These are phyloP conservation scores for Phylloporus arenicola DNA, from an alignment of 768 basidiomycete species.

Conservation along the genomic window DNA sequence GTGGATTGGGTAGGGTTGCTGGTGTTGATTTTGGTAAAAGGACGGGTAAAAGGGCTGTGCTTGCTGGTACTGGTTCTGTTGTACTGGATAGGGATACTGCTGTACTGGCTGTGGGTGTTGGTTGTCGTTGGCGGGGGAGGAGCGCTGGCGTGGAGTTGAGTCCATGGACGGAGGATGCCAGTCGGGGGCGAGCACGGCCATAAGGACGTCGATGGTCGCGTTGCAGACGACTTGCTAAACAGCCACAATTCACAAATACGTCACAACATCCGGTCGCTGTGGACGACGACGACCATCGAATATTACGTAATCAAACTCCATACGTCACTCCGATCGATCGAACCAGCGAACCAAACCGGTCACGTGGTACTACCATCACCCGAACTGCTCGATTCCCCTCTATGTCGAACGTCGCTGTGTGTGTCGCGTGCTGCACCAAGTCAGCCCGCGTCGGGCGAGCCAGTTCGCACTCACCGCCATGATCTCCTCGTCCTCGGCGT, in stretches of 20 bases:
- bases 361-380: constrained; percentile 54
- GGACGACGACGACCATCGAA: constrained; percentile 3
- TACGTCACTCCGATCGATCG: constrained; percentile 34
- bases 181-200: constrained; percentile 79
- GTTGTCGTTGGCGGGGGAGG: constrained; percentile 54
- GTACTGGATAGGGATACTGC: constrained; percentile 61
- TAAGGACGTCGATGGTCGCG: constrained; percentile 21
- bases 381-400: constrained; percentile 58
- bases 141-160: constrained; percentile 51
- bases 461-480: constrained; percentile 41
- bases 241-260: constrained; percentile 16
- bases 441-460: not conserved
- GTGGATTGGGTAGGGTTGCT: constrained; percentile 51
- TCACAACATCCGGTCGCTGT: constrained; percentile 11
- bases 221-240: constrained; percentile 4
- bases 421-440: constrained; percentile 14
- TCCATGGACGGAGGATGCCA: constrained; percentile 71
- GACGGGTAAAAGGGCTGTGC: constrained; percentile 71
- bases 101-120: constrained; percentile 22
- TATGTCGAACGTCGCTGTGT: constrained; percentile 37
- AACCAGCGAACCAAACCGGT: constrained; percentile 39
- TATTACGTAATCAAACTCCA: constrained; percentile 8
- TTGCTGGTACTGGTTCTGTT: constrained; percentile 59
- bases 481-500: constrained; percentile 80
- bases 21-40: constrained; percentile 68